Percentiles rank a stretch among this genome's conserved stretches.
These are phyloP conservation scores for Raffaelea arxii DNA, from an alignment of 2,329 filamentous ascomycete species.

Conservation along the genomic window DNA sequence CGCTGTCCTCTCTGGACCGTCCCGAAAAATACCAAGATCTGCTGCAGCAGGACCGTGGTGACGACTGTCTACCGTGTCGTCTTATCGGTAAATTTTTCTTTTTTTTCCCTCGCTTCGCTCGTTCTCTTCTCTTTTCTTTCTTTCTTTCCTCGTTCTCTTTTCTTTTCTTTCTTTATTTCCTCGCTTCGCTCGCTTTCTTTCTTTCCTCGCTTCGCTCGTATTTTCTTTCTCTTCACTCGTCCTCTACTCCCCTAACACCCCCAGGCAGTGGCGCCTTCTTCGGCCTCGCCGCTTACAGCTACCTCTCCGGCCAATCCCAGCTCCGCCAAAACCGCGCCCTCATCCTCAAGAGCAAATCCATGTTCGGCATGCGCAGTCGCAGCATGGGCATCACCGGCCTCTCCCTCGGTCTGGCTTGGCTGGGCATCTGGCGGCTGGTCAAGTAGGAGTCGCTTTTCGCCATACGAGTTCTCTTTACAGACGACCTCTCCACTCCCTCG, in stretches of 20 bases:
- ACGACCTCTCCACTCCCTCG: no score
- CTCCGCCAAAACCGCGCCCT: constrained; percentile 54
- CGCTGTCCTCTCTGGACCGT: constrained; percentile 43
- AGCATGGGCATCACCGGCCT: constrained; percentile 57
- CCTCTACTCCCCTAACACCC: background rate
- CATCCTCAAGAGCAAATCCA: constrained; percentile 59
- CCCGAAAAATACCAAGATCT: constrained; percentile 53
- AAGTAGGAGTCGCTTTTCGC: no score
- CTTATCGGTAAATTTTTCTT: no score
- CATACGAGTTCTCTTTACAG: no score
- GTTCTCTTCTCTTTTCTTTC: no score
- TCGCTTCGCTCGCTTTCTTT: no score
- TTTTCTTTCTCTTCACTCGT: background rate
- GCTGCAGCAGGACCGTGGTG: constrained; percentile 43
- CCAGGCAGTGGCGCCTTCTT: constrained; percentile 66
- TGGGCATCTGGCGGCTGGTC: constrained; percentile 61
- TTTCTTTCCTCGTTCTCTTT: no score
- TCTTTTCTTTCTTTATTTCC: no score
- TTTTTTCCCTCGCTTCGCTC: no score
- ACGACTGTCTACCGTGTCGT: constrained; percentile 63
- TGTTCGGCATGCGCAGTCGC: constrained; percentile 64
- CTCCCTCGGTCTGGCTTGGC: constrained; percentile 56
- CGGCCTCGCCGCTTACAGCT: constrained; percentile 68
- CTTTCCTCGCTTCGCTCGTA: background rate
- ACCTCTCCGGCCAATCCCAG: constrained; percentile 63